These are phyloP conservation scores for Soucietia sequanensis DNA, from an alignment of 805 yeast species.

Conservation along the genomic window DNA sequence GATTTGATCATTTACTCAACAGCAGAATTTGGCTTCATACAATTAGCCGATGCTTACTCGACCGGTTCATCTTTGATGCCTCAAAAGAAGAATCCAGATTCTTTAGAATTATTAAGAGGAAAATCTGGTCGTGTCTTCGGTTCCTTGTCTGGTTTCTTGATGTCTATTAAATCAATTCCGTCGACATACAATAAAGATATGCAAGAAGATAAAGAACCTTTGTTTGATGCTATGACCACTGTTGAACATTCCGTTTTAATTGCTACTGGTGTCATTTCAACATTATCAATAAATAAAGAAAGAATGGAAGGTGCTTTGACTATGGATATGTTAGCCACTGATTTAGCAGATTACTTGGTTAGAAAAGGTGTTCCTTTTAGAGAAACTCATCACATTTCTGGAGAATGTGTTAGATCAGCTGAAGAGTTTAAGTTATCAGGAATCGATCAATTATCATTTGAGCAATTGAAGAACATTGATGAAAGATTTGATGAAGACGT, in stretches of 20 bases:
- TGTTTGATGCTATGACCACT: slow-evolving; percentile 85
- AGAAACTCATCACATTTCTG: slow-evolving; percentile 98
- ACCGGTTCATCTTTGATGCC: slow-evolving; percentile 99
- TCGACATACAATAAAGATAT: slow-evolving; percentile 97
- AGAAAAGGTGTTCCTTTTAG: slow-evolving; percentile 98
- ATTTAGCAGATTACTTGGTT: slow-evolving; percentile 94
- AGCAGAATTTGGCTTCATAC: slow-evolving; percentile 94
- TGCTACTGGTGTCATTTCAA: slow-evolving; percentile 95
- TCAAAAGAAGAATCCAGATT: slow-evolving; percentile 97
- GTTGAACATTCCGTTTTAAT: slow-evolving; percentile 92
- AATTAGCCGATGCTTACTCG: slow-evolving; percentile 95
- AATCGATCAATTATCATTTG: slow-evolving; percentile 77
- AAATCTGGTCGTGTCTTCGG: slow-evolving; percentile 98
- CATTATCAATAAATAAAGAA: slow-evolving; percentile 67
- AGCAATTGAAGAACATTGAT: slow-evolving; percentile 80
- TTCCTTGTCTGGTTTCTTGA: slow-evolving; percentile 89
- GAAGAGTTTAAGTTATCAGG: slow-evolving; percentile 78
- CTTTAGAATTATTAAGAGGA: slow-evolving; percentile 91
- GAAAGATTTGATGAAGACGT: slow-evolving; percentile 79
- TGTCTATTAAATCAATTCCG: slow-evolving; percentile 96
- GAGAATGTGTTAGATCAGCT: slow-evolving; percentile 92
- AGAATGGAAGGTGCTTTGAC: slow-evolving; percentile 87
- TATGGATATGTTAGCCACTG: slow-evolving; percentile 99
- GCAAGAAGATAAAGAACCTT: slow-evolving; percentile 99
- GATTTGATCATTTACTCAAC: slow-evolving; percentile 95